phyloP scores from a whole-genome alignment of 2,329 filamentous ascomycete genomes.

The Sordariomycetes sp. region DNA sequence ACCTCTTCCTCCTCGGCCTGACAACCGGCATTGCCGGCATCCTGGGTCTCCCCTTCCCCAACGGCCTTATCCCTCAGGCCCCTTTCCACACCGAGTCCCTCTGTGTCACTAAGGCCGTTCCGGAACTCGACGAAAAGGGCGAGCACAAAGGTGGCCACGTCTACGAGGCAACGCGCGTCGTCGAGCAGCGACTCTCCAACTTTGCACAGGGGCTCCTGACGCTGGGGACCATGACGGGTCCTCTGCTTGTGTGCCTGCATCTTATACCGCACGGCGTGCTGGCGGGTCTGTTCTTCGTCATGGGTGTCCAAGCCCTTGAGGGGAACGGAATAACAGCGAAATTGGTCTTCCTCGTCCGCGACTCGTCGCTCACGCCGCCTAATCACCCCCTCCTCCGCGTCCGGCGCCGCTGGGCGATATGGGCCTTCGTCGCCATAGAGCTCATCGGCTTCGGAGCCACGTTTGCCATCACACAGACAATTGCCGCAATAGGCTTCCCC shows the following conservation, averaged over 20 bases:
- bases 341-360: constrained; percentile 54
- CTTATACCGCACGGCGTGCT: constrained; percentile 70
- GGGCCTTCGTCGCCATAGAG: constrained; percentile 57
- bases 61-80: constrained; percentile 72
- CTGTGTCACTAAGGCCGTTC: constrained; percentile 50
- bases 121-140: constrained; percentile 37
- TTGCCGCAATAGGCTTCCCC: constrained; percentile 71
- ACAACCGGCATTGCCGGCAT: constrained; percentile 66
- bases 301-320: constrained; percentile 67
- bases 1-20: constrained; percentile 66
- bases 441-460: constrained; percentile 61
- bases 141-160: constrained; percentile 41
- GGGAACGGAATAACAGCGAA: constrained; percentile 68
- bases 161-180: constrained; percentile 45
- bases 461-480: constrained; percentile 72
- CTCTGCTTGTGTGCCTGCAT: constrained; percentile 59
- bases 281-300: constrained; percentile 72
- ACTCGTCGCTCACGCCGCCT: constrained; percentile 45
- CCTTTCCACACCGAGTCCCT: constrained; percentile 72
- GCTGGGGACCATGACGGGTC: constrained; percentile 65
- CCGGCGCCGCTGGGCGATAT: constrained; percentile 50
- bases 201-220: constrained; percentile 66
- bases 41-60: constrained; percentile 67
- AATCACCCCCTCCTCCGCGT: constrained; percentile 48
- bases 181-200: constrained; percentile 70